A percentile compares a stretch with the other conserved stretches of the same genome.
Evolutionary conservation across 2,329 filamentous ascomycete species (phyloP).

Genomic region (Didymellaceae sp.): DNA sequence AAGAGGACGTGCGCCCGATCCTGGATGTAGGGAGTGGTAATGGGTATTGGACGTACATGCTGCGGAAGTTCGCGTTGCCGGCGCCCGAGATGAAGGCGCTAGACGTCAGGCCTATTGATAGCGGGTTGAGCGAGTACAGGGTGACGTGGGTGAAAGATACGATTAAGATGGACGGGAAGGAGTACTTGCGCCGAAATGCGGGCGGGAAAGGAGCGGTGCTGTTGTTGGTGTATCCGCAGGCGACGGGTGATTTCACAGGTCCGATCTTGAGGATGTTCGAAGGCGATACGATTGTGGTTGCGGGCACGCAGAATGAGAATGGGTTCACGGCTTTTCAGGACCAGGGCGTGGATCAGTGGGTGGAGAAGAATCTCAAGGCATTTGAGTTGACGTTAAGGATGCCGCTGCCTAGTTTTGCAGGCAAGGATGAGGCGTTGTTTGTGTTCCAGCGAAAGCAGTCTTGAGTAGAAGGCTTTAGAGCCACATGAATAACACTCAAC

Average conservation of each 20-base stretch:
- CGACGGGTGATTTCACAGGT: slow-evolving; percentile 70
- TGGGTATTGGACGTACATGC: slow-evolving; percentile 78
- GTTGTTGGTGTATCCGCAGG: slow-evolving; percentile 75
- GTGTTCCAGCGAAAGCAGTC: slow-evolving; percentile 59
- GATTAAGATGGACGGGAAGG: slow-evolving; percentile 63
- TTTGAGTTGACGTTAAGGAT: slow-evolving; percentile 70
- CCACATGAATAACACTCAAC: no score
- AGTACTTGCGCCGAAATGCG: slow-evolving; percentile 58
- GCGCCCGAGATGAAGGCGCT: slow-evolving; percentile 63
- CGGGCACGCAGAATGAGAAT: slow-evolving; percentile 76
- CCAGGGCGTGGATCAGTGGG: slow-evolving; percentile 70
- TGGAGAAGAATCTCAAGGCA: slow-evolving; percentile 61
- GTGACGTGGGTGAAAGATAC: slow-evolving; percentile 74
- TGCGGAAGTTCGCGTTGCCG: slow-evolving; percentile 70
- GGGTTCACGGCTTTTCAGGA: slow-evolving; percentile 74
- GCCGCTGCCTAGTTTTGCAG: slow-evolving; percentile 74
- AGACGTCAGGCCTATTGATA: slow-evolving; percentile 68
- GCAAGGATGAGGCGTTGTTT: slow-evolving; percentile 77
- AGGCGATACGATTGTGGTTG: slow-evolving; percentile 71
- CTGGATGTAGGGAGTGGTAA: slow-evolving; percentile 74
- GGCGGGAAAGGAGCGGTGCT: slow-evolving; percentile 64
- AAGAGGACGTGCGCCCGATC: slow-evolving; percentile 56
- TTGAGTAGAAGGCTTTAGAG: not conserved
- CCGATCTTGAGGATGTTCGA: slow-evolving; percentile 66
- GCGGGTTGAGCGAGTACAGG: slow-evolving; percentile 70